Percentiles rank a stretch among this genome's conserved stretches.
Evolutionary conservation across 768 basidiomycete genomes (phyloP).

Genomic region (Rhodotorula taiwanensis): DNA sequence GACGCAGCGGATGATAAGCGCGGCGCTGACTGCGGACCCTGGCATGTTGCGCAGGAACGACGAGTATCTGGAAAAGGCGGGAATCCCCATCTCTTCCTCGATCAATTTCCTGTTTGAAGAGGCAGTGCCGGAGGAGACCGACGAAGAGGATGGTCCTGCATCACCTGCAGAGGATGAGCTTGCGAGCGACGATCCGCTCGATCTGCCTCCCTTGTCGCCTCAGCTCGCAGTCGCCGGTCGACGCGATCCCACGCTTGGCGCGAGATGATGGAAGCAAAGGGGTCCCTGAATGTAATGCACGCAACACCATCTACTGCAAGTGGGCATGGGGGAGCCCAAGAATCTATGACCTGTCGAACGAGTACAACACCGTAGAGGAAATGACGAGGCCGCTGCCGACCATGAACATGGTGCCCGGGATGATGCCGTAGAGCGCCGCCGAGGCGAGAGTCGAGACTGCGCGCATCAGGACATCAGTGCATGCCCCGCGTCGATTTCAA

Average conservation of each 20-base stretch:
- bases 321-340: no score
- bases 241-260: no score
- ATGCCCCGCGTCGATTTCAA: no score
- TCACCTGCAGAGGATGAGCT: not conserved
- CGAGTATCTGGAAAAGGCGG: slow-evolving; percentile 49
- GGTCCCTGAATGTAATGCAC: no score
- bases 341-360: no score
- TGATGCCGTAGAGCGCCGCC: slow-evolving; percentile 6
- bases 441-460: slow-evolving; percentile 23
- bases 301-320: no score
- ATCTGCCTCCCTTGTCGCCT: not conserved
- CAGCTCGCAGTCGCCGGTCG: not conserved
- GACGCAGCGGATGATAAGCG: not conserved
- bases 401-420: slow-evolving; percentile 12
- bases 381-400: slow-evolving; percentile 17
- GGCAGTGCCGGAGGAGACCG: not conserved
- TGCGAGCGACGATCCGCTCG: slow-evolving; percentile 10
- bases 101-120: slow-evolving; percentile 17
- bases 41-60: slow-evolving; percentile 51
- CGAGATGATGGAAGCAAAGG: no score
- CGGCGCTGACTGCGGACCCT: not conserved
- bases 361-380: slow-evolving; percentile 25
- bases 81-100: slow-evolving; percentile 45
- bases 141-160: not conserved
- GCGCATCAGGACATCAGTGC: no score